Conservation (phyloP, 2,329 filamentous ascomycete species). For the Xylariomycetidae sp. region DNA sequence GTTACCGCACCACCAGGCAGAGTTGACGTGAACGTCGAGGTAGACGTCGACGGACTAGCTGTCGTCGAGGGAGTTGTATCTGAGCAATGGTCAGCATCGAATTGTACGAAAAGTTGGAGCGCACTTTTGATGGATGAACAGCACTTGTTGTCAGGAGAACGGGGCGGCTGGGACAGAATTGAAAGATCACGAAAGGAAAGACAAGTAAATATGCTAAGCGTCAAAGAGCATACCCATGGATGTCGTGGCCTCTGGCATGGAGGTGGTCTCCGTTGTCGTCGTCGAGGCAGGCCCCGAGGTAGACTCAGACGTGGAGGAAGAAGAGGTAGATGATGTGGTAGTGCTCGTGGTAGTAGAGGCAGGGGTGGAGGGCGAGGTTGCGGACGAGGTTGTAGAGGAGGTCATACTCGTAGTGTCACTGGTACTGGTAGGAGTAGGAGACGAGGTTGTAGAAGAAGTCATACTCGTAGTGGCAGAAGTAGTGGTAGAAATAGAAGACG, state of each 20-base stretch:
- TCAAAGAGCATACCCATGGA: too few relatives aligned
- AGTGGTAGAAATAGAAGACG: slow-evolving; percentile 4
- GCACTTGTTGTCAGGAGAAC: too few relatives aligned
- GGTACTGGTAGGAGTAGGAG: not conserved
- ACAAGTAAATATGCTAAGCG: too few relatives aligned
- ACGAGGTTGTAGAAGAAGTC: too few relatives aligned
- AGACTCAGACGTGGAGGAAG: not conserved
- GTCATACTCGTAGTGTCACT: not conserved
- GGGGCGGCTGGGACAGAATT: too few relatives aligned
- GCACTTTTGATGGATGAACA: too few relatives aligned
- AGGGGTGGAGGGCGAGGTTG: slow-evolving; percentile 2
- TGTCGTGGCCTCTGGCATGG: too few relatives aligned
- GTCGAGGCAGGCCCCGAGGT: too few relatives aligned
- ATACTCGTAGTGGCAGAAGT: slow-evolving; percentile 1
- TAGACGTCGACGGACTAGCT: slow-evolving; percentile 20
- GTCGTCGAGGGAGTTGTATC: slow-evolving; percentile 14
- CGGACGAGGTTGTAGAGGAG: slow-evolving; percentile 3
- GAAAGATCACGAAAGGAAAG: too few relatives aligned
- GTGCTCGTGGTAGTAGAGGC: slow-evolving; percentile 2
- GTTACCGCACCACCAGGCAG: slow-evolving; percentile 23
- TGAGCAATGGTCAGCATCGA: slow-evolving; percentile 2
- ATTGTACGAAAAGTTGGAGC: too few relatives aligned
- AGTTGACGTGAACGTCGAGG: slow-evolving; percentile 14
- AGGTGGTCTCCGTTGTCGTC: too few relatives aligned
- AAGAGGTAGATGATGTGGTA: not conserved